Evolutionary conservation across 1,284 basidiomycete species (phyloP).

Genomic region (Ustilago esculenta): DNA sequence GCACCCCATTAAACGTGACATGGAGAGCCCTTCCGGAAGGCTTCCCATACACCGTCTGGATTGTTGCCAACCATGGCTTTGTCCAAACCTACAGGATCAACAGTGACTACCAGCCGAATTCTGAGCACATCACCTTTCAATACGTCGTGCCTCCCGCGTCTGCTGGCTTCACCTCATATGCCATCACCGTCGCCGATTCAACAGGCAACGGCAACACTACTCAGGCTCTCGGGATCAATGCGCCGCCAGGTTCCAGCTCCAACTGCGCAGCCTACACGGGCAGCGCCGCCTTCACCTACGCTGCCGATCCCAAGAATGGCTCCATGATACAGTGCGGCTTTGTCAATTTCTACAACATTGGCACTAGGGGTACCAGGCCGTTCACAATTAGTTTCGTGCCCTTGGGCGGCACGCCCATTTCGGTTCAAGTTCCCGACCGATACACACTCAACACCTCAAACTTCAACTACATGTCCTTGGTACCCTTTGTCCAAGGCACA

Average conservation of each 20-base stretch:
- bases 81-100: slow-evolving; percentile 43
- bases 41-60: slow-evolving; percentile 55
- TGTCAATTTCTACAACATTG: slow-evolving; percentile 53
- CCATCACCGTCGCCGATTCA: slow-evolving; percentile 41
- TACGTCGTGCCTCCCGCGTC: slow-evolving; percentile 41
- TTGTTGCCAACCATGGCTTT: slow-evolving; percentile 37
- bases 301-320: slow-evolving; percentile 36
- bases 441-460: slow-evolving; percentile 38
- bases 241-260: slow-evolving; percentile 13
- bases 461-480: slow-evolving; percentile 30
- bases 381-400: slow-evolving; percentile 54
- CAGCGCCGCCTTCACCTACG: slow-evolving; percentile 36
- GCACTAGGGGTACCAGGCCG: slow-evolving; percentile 42
- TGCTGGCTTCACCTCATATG: slow-evolving; percentile 32
- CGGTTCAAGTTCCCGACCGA: slow-evolving; percentile 36
- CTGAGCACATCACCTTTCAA: slow-evolving; percentile 49
- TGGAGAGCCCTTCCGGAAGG: slow-evolving; percentile 23
- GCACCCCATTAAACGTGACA: slow-evolving; percentile 54
- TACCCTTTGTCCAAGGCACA: slow-evolving; percentile 47
- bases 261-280: slow-evolving; percentile 41
- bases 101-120: slow-evolving; percentile 42
- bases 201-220: slow-evolving; percentile 51
- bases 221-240: slow-evolving; percentile 24
- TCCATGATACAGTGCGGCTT: slow-evolving; percentile 45
- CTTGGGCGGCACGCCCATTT: slow-evolving; percentile 31